Conservation (phyloP, 164 flowering plant genomes). For the Magnolia changhungtana region DNA sequence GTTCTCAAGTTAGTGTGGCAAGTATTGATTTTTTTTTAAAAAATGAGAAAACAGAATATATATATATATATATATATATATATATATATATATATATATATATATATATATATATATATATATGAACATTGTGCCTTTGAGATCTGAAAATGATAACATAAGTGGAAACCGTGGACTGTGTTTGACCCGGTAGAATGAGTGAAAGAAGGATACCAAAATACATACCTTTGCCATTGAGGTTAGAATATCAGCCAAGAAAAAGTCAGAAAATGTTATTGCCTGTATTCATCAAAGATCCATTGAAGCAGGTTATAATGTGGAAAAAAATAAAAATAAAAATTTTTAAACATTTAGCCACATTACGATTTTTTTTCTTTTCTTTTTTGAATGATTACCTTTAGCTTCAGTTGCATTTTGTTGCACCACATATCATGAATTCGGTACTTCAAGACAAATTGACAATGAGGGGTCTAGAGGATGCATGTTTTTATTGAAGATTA, state of each 20-base stretch:
- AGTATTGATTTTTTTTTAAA: no score
- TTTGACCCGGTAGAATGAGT: background rate
- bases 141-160: no score
- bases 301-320: background rate
- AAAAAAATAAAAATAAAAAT: background rate
- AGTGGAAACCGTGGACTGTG: background rate
- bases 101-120: no score
- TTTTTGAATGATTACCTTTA: no score
- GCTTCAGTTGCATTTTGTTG: no score
- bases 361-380: background rate
- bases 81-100: no score
- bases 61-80: no score
- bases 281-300: constrained; percentile 24
- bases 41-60: no score
- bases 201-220: background rate
- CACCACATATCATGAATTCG: no score
- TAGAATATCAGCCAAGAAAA: constrained; percentile 93
- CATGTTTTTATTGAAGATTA: background rate
- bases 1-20: no score
- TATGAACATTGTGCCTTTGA: no score
- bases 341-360: background rate
- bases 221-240: constrained; percentile 97
- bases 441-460: no score
- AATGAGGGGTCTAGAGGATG: background rate
- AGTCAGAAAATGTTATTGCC: constrained; percentile 94